These are phyloP conservation scores for Agroathelia rolfsii DNA, from an alignment of 1,284 basidiomycete genomes.

Conservation along the genomic window DNA sequence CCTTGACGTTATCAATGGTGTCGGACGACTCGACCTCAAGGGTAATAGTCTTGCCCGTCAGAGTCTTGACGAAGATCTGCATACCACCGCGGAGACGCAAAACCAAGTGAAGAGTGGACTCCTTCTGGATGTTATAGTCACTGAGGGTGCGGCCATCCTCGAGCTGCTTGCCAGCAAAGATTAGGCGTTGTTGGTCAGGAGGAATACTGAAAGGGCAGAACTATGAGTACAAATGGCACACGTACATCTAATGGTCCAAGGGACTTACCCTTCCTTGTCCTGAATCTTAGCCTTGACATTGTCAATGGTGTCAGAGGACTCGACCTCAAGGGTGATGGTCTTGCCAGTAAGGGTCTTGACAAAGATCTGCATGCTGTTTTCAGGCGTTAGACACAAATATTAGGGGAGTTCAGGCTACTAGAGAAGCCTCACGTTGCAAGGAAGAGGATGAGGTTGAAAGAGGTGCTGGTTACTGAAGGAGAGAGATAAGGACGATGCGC, in stretches of 20 bases:
- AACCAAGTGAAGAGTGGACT: constrained; percentile 54
- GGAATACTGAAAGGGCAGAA: no score
- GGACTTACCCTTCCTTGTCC: constrained; percentile 36
- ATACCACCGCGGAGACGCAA: constrained; percentile 67
- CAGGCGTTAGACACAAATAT: constrained; percentile 32
- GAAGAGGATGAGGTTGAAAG: constrained; percentile 7
- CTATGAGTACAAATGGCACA: background rate
- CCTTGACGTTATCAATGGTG: constrained; percentile 43
- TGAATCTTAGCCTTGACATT: constrained; percentile 45
- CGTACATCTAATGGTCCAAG: constrained; percentile 1
- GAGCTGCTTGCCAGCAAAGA: constrained; percentile 53
- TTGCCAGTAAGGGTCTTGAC: constrained; percentile 50
- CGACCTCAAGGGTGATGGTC: constrained; percentile 52
- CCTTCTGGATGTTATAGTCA: constrained; percentile 62
- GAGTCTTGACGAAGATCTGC: constrained; percentile 64
- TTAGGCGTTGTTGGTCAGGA: constrained; percentile 39
- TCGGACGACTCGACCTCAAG: constrained; percentile 42
- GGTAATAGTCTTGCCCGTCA: constrained; percentile 44
- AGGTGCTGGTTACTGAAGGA: constrained; percentile 7
- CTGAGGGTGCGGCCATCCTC: constrained; percentile 53
- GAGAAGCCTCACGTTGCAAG: no score
- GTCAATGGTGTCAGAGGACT: constrained; percentile 49
- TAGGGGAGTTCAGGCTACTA: no score
- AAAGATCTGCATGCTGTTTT: constrained; percentile 47
- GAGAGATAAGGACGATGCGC: constrained; percentile 1